These are phyloP conservation scores for Liquidambar formosana DNA, from an alignment of 164 flowering plant genomes.

Conservation along the genomic window DNA sequence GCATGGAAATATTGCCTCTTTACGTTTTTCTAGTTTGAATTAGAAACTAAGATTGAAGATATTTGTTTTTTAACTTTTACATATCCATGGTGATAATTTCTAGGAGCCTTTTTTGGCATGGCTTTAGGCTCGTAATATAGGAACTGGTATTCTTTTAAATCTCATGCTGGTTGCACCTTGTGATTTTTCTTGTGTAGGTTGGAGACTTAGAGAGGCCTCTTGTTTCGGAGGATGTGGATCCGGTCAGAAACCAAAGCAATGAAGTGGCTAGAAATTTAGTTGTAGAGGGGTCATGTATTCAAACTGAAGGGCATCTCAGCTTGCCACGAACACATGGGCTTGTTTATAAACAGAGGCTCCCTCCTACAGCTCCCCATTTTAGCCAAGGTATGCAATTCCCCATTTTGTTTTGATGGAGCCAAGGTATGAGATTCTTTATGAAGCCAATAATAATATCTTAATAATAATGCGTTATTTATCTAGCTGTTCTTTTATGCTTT, in stretches of 20 bases:
- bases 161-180: not conserved
- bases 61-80: no score
- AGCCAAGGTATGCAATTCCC: slow-evolving; percentile 44
- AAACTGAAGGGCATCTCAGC: slow-evolving; percentile 45
- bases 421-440: no score
- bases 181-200: slow-evolving; percentile 33
- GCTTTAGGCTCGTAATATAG: not conserved
- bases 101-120: not conserved
- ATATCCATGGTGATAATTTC: no score
- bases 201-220: slow-evolving; percentile 88
- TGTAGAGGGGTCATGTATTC: slow-evolving; percentile 50
- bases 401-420: no score
- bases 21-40: no score
- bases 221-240: slow-evolving; percentile 49
- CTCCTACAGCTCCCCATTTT: slow-evolving; percentile 37
- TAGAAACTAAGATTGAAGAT: no score
- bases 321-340: slow-evolving; percentile 49
- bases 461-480: not conserved
- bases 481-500: not conserved
- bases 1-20: no score
- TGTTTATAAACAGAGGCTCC: slow-evolving; percentile 54
- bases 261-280: slow-evolving; percentile 43
- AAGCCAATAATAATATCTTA: not conserved
- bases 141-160: not conserved
- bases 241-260: slow-evolving; percentile 29